Evolutionary conservation across 768 basidiomycete genomes (phyloP).

Genomic region (Dentipellis sp.): DNA sequence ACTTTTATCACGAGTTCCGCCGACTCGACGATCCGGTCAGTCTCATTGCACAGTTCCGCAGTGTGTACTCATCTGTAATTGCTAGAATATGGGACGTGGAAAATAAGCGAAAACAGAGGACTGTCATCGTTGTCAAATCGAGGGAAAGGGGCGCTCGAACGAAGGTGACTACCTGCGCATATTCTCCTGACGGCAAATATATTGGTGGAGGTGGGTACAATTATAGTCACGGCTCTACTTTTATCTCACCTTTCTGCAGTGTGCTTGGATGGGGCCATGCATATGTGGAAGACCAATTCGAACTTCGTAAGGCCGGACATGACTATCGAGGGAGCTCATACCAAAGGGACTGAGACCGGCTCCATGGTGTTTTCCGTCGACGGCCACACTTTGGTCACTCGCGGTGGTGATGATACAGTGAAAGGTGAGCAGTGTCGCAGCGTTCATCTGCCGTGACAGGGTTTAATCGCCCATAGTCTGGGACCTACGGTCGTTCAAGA

Average conservation of each 20-base stretch:
- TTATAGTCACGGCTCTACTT: background rate
- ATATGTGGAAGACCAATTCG: slow-evolving; percentile 86
- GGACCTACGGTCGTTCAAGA: slow-evolving; percentile 89
- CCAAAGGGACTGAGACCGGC: slow-evolving; percentile 79
- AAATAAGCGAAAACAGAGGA: slow-evolving; percentile 88
- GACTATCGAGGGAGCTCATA: slow-evolving; percentile 80
- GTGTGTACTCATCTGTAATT: background rate
- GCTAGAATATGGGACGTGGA: slow-evolving; percentile 90
- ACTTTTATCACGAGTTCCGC: slow-evolving; percentile 89
- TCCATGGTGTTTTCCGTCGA: slow-evolving; percentile 87
- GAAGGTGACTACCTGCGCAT: slow-evolving; percentile 80
- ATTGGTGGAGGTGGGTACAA: slow-evolving; percentile 74
- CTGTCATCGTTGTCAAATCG: slow-evolving; percentile 92
- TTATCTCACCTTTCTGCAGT: slow-evolving; percentile 32
- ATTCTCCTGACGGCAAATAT: slow-evolving; percentile 81
- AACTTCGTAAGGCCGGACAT: slow-evolving; percentile 91
- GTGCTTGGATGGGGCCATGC: slow-evolving; percentile 85
- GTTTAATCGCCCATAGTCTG: slow-evolving; percentile 51
- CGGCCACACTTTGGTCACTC: slow-evolving; percentile 72
- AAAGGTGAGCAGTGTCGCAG: slow-evolving; percentile 57
- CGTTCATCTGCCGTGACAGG: background rate
- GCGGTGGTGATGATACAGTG: slow-evolving; percentile 92
- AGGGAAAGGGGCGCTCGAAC: slow-evolving; percentile 93
- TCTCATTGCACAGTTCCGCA: background rate
- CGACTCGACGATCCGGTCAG: slow-evolving; percentile 89